Conservation (phyloP, 805 yeast genomes). For the Kurtzmaniella fragi region DNA sequence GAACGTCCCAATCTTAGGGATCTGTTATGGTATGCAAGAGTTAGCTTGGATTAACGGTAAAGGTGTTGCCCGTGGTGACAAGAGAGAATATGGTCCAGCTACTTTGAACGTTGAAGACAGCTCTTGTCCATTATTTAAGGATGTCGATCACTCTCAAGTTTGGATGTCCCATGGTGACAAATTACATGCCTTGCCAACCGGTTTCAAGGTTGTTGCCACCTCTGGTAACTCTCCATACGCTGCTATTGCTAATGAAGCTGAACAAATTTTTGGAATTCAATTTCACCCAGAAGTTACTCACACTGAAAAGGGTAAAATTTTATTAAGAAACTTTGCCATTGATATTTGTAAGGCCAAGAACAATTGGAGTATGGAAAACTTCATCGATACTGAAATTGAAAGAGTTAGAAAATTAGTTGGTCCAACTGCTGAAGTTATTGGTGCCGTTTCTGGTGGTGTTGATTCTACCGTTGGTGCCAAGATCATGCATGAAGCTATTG, state of each 20-base stretch:
- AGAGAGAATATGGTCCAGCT: constrained; percentile 98
- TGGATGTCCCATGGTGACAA: constrained; percentile 99
- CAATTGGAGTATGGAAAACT: constrained; percentile 98
- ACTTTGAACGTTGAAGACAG: constrained; percentile 70
- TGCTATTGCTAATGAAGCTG: constrained; percentile 74
- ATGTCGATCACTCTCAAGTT: constrained; percentile 89
- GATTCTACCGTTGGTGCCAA: constrained; percentile 99
- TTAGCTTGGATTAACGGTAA: constrained; percentile 96
- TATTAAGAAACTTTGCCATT: constrained; percentile 90
- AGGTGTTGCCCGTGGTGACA: constrained; percentile 91
- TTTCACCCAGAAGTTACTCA: constrained; percentile 99
- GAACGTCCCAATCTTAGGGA: constrained; percentile 91
- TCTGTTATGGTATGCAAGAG: constrained; percentile 99
- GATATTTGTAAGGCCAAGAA: constrained; percentile 79
- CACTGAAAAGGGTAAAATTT: constrained; percentile 81
- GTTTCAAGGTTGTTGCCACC: constrained; percentile 83
- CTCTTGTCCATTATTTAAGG: constrained; percentile 70
- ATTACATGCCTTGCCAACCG: constrained; percentile 82
- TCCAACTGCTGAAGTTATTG: constrained; percentile 96
- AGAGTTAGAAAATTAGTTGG: constrained; percentile 91
- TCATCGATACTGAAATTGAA: constrained; percentile 92
- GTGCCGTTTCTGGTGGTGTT: constrained; percentile 99
- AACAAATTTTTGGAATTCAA: constrained; percentile 88
- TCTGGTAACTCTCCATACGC: constrained; percentile 95
- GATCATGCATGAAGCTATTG: constrained; percentile 96